A percentile compares a stretch with the other conserved stretches of the same genome.
Evolutionary conservation across 1,139 yeast species (phyloP).

Genomic region (Candida freyschussii): DNA sequence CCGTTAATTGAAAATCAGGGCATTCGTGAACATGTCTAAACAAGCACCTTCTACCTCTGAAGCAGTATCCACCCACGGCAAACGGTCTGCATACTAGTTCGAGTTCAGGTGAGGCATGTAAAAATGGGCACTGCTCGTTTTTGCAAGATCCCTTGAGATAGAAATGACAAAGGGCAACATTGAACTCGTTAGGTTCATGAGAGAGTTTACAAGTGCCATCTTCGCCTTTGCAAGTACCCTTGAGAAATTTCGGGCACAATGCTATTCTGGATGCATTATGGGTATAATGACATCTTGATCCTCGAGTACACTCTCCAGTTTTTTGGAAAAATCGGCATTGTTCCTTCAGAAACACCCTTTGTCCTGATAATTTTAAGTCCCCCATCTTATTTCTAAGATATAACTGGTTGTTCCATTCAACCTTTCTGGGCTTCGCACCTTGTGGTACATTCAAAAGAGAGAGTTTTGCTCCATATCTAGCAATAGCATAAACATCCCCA

Average conservation of each 20-base stretch:
- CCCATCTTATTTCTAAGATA: slow-evolving; percentile 33
- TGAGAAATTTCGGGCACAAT: slow-evolving; percentile 48
- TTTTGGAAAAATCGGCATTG: slow-evolving; percentile 35
- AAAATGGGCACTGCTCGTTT: slow-evolving; percentile 50
- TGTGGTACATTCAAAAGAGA: slow-evolving; percentile 29
- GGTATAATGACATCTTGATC: slow-evolving; percentile 46
- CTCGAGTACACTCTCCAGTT: slow-evolving; percentile 41
- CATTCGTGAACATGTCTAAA: slow-evolving; percentile 58
- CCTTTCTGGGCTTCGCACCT: slow-evolving; percentile 12
- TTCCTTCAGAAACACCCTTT: slow-evolving; percentile 24
- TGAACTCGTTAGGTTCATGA: slow-evolving; percentile 55
- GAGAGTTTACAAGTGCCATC: slow-evolving; percentile 45
- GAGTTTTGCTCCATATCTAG: slow-evolving; percentile 33
- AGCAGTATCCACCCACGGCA: slow-evolving; percentile 66
- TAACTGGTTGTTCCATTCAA: slow-evolving; percentile 32
- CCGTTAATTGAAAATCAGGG: slow-evolving; percentile 64
- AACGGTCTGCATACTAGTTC: slow-evolving; percentile 60
- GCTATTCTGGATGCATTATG: slow-evolving; percentile 50
- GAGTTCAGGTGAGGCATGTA: slow-evolving; percentile 44
- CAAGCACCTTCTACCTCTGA: slow-evolving; percentile 52
- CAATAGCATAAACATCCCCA: slow-evolving; percentile 35
- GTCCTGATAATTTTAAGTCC: slow-evolving; percentile 25
- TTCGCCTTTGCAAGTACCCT: slow-evolving; percentile 43
- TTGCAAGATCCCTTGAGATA: slow-evolving; percentile 48
- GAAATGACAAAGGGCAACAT: slow-evolving; percentile 63